A percentile compares a stretch with the other conserved stretches of the same genome.
phyloP scores from a whole-genome alignment of 2,329 filamentous ascomycete species.

The Curvularia spicifera region DNA sequence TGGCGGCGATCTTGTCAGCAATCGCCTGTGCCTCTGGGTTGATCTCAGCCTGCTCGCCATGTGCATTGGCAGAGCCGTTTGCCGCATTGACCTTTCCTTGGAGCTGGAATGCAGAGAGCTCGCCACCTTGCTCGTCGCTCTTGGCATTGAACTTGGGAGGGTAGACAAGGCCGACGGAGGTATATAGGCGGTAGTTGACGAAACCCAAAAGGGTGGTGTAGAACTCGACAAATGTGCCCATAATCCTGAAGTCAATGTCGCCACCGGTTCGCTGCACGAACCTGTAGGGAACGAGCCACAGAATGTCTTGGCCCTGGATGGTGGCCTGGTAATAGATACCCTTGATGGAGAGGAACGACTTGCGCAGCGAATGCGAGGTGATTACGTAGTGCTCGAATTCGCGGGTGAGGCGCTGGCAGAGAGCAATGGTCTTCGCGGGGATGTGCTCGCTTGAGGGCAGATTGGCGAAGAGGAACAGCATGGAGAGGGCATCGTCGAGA shows the following conservation, averaged over 20 bases:
- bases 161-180: slow-evolving; percentile 87
- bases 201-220: slow-evolving; percentile 97
- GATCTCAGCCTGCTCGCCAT: slow-evolving; percentile 32
- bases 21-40: slow-evolving; percentile 57
- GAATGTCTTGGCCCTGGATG: slow-evolving; percentile 93
- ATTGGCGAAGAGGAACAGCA: slow-evolving; percentile 97
- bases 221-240: slow-evolving; percentile 99
- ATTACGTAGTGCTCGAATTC: slow-evolving; percentile 99
- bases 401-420: slow-evolving; percentile 89
- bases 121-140: slow-evolving; percentile 88
- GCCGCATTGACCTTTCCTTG: slow-evolving; percentile 70
- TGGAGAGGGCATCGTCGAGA: slow-evolving; percentile 93
- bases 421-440: slow-evolving; percentile 91
- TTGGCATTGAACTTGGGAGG: slow-evolving; percentile 89
- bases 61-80: slow-evolving; percentile 35
- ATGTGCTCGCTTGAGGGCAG: slow-evolving; percentile 88
- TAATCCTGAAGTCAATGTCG: slow-evolving; percentile 97
- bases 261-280: slow-evolving; percentile 95
- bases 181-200: slow-evolving; percentile 95
- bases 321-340: slow-evolving; percentile 99
- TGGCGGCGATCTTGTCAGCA: slow-evolving; percentile 54
- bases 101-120: slow-evolving; percentile 88
- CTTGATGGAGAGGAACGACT: slow-evolving; percentile 98
- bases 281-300: slow-evolving; percentile 97
- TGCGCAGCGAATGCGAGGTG: slow-evolving; percentile 85